Base-by-base conservation (phyloP, 148 eudicot genomes). In the Camellia lanceoleosa region DNA sequence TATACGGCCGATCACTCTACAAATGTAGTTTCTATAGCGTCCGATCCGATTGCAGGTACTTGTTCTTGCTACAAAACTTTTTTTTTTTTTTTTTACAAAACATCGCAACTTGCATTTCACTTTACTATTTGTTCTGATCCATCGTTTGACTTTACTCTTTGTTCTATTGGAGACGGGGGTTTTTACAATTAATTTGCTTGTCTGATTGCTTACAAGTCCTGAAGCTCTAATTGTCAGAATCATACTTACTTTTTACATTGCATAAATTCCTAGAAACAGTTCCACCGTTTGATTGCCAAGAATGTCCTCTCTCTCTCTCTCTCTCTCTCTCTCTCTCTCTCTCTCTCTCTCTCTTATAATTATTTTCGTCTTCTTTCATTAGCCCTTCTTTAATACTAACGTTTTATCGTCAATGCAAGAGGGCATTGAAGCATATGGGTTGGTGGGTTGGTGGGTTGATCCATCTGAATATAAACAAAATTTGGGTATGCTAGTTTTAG, bases 391-490 rank as follows among this genome's bases (percentile, higher is more conserved):
- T 23, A 23, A 23, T 23, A 23, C 23, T 23, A 23, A 23, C 23
- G 23, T 12, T 65, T 65, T 65, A 65, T 65, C 69, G 42, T 41
- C 68, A 30, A 65, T 65, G 69, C 69, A 65, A 30, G 69, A 65
- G 44, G 43, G 69, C 44, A 65, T 65, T 30, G 38, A 30, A 65
- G 69, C 69, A 65, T 65, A 65, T 65, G 42, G 69, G 69, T 38
- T 65, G 44, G 38, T 30, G 69, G 69, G 15, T 30, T 2, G 44
- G 38, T 30, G 69, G 69, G 15, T 30, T 2, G 44, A 43, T 30
- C 44, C 38, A 65, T 38, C 2, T 16, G 4, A 68, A 15, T 5
- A 19, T 19, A 16, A 68, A 42, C 7, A 43, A 42, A 68, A 68
- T 2, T 23, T 23, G 23, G 23, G 23, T 23, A 23, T 23, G 23